Conservation (phyloP, 305 asterid species). For the Solanum aculeatissimum region DNA sequence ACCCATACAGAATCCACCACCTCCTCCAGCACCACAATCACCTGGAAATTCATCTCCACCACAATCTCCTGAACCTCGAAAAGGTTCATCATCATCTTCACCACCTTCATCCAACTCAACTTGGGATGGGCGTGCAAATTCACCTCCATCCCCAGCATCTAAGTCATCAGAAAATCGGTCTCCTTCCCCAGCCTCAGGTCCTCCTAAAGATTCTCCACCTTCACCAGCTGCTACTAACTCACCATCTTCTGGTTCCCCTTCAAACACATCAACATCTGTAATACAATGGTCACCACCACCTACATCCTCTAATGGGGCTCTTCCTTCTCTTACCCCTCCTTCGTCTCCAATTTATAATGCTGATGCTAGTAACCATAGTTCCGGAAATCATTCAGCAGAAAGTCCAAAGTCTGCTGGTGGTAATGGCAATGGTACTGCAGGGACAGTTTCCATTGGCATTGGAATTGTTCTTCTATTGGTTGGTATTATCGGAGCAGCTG, state of each 20-base stretch:
- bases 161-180: conserved; percentile 23
- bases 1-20: conserved; percentile 15
- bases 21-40: conserved; percentile 25
- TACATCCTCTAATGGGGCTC: background rate
- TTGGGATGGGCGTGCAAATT: background rate
- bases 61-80: conserved; percentile 18
- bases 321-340: conserved; percentile 1
- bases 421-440: conserved; percentile 33
- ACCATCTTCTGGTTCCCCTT: conserved; percentile 22
- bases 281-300: conserved; percentile 18
- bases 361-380: conserved; percentile 18
- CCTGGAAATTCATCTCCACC: conserved; percentile 19
- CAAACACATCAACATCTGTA: background rate
- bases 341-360: conserved; percentile 19
- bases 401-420: conserved; percentile 18
- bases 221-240: conserved; percentile 17
- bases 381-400: conserved; percentile 17
- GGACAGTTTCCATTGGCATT: conserved; percentile 25
- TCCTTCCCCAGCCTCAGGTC: conserved; percentile 24
- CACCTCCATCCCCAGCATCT: conserved; percentile 31
- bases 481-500: conserved; percentile 25
- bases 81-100: conserved; percentile 19
- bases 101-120: conserved; percentile 12
- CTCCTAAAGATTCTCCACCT: conserved; percentile 29
- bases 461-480: conserved; percentile 24